Base-by-base conservation (phyloP, 129 eudicot genomes). In the Glebionis coronaria region DNA sequence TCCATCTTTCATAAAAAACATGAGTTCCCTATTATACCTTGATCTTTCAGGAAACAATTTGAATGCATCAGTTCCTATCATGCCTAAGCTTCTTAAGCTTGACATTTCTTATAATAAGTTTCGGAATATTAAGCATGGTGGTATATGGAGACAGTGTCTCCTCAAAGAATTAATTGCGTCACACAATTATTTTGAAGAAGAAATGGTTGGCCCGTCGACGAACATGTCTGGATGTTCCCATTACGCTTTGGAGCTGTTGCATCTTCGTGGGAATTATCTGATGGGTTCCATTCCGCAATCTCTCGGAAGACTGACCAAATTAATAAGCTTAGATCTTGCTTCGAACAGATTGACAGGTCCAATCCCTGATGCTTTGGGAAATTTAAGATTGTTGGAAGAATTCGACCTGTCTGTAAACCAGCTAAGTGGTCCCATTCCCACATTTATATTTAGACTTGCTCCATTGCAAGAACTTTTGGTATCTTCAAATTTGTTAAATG, bases 391-490 rank as follows among this genome's bases (percentile, higher is more conserved):
- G 16, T 63, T 76, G 27, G 25, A 12, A 65, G 70, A 45, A 19
- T 65, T 65, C 9, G 57, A 45, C 49, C 56, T 65, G 8, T 65
- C 70, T 3, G 3, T 14, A 23, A 65, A 49, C 44, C n/a, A 4
- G 8, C 23, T 65, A 9, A 2, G 2, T 3, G 40, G 44, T 8
- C 6, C 15, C 11, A 78, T 64, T 44, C 68, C 71, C 0, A 21
- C 58, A 10, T 57, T 69, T 44, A 44, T 76, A 4, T 61, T 44
- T 8, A 65, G 70, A 46, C 49, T 65, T 13, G 27, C n/a, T 23
- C 12, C 5, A 1, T 46, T 65, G 9, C 14, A 46, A 14, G 70
- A 45, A 46, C 57, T 65, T 3, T 56, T 45, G 25, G 23, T 65
- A 14, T 65, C 44, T 25, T 65, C 70, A 65, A 65, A 65, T 13